Conservation (phyloP, 768 basidiomycete genomes). For the Pleurotus ostreatus region DNA sequence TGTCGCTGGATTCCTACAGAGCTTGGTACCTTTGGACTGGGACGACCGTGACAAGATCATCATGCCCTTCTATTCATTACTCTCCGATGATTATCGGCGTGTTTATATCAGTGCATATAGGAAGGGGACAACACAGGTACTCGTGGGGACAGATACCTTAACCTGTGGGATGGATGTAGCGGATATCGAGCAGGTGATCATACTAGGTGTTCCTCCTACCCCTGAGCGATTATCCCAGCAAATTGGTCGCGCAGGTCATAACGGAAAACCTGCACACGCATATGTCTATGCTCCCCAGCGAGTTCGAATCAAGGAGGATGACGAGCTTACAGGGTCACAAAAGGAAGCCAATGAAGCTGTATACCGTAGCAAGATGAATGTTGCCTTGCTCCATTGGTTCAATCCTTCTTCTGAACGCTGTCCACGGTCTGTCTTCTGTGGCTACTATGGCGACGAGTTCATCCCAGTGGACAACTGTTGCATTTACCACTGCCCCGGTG, state of each 20-base stretch:
- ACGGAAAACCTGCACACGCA: conserved; percentile 14
- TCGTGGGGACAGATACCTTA: neutral
- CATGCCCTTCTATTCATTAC: neutral
- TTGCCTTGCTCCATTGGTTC: neutral
- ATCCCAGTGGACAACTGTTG: neutral
- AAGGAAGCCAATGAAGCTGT: too few species aligned
- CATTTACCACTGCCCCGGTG: neutral
- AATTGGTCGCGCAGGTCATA: conserved; percentile 1
- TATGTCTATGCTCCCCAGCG: conserved; percentile 18
- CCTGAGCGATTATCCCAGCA: too few species aligned
- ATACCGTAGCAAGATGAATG: too few species aligned
- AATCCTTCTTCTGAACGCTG: neutral
- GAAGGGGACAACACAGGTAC: neutral
- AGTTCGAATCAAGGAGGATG: too few species aligned
- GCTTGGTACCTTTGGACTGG: neutral
- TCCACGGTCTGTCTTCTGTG: neutral
- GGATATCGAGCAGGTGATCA: conserved; percentile 13
- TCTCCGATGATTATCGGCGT: too few species aligned
- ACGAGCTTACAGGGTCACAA: too few species aligned
- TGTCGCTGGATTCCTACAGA: neutral
- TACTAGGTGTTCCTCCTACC: too few species aligned
- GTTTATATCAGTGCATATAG: too few species aligned
- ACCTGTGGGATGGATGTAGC: conserved; percentile 13
- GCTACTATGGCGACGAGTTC: neutral
- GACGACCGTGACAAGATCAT: neutral